phyloP scores from a whole-genome alignment of 169 alveolate genomes.

The Theileria orientalis region DNA sequence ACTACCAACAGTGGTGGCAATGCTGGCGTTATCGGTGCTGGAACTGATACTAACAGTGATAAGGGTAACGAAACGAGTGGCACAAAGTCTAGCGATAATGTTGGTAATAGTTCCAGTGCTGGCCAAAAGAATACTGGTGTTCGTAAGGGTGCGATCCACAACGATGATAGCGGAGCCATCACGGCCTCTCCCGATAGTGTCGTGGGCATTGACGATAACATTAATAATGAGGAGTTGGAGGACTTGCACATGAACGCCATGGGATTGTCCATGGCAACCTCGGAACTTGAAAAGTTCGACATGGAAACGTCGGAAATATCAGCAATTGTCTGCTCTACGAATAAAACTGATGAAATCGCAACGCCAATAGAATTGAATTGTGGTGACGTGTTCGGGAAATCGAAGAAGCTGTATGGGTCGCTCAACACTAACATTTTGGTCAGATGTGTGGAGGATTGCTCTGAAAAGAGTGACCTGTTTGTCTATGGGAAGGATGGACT shows the following conservation, averaged over 20 bases:
- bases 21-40: background rate
- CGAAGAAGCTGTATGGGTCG: slow-evolving; percentile 58
- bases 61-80: background rate
- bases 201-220: background rate
- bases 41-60: background rate
- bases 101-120: background rate
- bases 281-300: slow-evolving; percentile 78
- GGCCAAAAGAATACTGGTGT: no score
- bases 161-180: background rate
- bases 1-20: no score
- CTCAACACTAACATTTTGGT: slow-evolving; percentile 84
- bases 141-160: no score
- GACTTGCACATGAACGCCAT: slow-evolving; percentile 71
- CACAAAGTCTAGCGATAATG: slow-evolving; percentile 14
- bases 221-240: background rate
- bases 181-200: no score
- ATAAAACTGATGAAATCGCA: slow-evolving; percentile 73
- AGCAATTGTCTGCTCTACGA: slow-evolving; percentile 86
- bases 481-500: slow-evolving; percentile 84
- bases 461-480: slow-evolving; percentile 18
- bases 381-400: slow-evolving; percentile 51
- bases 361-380: slow-evolving; percentile 63
- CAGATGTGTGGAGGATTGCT: slow-evolving; percentile 70
- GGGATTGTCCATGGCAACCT: slow-evolving; percentile 79
- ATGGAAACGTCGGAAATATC: slow-evolving; percentile 79